Conservation (phyloP, 208 protist genomes). For the Strigomonas culicis region DNA sequence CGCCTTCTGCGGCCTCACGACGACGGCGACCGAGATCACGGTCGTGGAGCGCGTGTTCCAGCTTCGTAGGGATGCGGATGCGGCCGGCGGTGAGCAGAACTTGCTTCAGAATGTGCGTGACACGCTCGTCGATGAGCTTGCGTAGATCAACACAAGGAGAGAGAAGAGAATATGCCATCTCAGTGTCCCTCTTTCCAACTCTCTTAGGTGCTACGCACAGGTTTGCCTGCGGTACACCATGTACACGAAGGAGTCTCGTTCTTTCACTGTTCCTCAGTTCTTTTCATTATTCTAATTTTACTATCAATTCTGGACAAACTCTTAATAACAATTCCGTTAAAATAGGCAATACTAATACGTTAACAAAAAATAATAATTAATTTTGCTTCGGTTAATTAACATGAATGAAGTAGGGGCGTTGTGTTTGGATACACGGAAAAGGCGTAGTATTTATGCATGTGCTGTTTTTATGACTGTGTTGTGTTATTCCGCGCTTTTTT, state of each 20-base stretch:
- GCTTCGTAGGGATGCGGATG: slow-evolving; percentile 71
- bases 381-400: too few relatives aligned
- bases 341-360: too few relatives aligned
- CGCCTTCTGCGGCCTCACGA: slow-evolving; percentile 98
- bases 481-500: background rate
- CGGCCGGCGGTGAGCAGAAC: slow-evolving; percentile 54
- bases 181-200: background rate
- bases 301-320: background rate
- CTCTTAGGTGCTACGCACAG: background rate
- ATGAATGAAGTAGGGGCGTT: too few relatives aligned
- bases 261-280: background rate
- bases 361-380: background rate
- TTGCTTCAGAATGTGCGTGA: slow-evolving; percentile 85
- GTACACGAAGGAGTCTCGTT: too few relatives aligned
- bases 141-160: slow-evolving; percentile 34
- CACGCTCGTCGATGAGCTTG: slow-evolving; percentile 84
- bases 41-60: slow-evolving; percentile 99
- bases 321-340: background rate
- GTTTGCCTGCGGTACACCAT: too few relatives aligned
- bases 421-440: background rate
- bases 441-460: background rate
- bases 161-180: slow-evolving; percentile 4
- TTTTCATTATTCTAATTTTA: slow-evolving; percentile 5
- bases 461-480: background rate
- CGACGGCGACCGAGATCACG: slow-evolving; percentile 98